These are phyloP conservation scores for Tetradesmus obliquus DNA, from an alignment of 139 green algal species.

Conservation along the genomic window DNA sequence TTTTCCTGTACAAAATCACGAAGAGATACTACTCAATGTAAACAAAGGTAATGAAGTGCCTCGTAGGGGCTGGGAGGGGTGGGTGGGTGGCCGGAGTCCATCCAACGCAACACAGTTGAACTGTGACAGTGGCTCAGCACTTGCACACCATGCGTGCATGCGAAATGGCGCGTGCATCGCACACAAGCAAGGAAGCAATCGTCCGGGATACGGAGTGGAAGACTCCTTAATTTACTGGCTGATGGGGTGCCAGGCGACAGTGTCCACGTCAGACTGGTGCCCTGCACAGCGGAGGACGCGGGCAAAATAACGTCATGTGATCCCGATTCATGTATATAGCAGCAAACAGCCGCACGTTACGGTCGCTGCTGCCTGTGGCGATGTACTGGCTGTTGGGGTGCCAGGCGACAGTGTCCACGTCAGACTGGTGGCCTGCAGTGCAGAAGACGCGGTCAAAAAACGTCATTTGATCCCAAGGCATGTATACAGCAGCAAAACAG, in stretches of 20 bases:
- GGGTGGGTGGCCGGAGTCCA: too few relatives aligned
- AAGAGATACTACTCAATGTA: too few relatives aligned
- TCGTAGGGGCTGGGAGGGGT: too few relatives aligned
- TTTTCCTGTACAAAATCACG: too few relatives aligned
- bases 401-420: conserved; percentile 94
- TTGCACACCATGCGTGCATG: too few relatives aligned
- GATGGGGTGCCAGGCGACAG: conserved; percentile 95
- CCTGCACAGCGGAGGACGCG: conserved; percentile 56
- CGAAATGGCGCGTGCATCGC: too few relatives aligned
- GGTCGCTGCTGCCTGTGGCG: conserved; percentile 88
- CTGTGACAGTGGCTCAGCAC: too few relatives aligned
- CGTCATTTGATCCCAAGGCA: neutral
- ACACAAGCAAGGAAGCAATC: too few relatives aligned
- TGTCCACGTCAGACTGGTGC: conserved; percentile 90
- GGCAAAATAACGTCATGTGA: neutral
- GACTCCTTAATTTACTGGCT: conserved; percentile 58
- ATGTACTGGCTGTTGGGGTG: conserved; percentile 95
- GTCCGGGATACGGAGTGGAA: too few relatives aligned
- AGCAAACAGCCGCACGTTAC: conserved; percentile 83
- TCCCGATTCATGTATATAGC: conserved; percentile 14
- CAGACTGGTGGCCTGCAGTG: conserved; percentile 80
- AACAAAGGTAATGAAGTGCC: too few relatives aligned
- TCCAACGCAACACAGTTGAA: too few relatives aligned
- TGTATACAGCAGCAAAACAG: neutral
- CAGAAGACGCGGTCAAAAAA: too few relatives aligned